Percentiles rank a stretch among this genome's conserved stretches.
These are phyloP conservation scores for Lathyrus aphaca DNA, from an alignment of 306 rosid genomes.

Conservation along the genomic window DNA sequence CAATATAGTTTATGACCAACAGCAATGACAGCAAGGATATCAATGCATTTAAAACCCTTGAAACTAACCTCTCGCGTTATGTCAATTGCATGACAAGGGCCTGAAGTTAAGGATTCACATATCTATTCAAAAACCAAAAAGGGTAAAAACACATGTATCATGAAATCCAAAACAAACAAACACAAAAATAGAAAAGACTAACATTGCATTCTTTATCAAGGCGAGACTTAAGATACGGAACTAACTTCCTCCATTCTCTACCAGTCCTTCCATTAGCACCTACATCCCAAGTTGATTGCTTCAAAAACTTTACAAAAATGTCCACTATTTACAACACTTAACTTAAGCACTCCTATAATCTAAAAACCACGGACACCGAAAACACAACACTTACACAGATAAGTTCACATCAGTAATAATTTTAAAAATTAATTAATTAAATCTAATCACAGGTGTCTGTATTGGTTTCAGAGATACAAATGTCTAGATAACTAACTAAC, in stretches of 20 bases:
- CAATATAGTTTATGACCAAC: background rate
- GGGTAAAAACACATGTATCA: background rate
- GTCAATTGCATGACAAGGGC: slow-evolving; percentile 93
- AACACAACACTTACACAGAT: no score
- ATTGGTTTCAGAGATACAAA: no score
- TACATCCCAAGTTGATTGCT: slow-evolving; percentile 43
- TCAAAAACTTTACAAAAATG: slow-evolving; percentile 30
- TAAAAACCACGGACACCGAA: no score
- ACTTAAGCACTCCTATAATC: slow-evolving; percentile 14
- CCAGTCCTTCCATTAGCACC: slow-evolving; percentile 93
- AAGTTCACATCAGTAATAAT: no score
- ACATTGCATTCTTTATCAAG: slow-evolving; percentile 77
- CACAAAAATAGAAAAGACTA: slow-evolving; percentile 20
- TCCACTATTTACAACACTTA: background rate
- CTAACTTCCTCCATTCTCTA: slow-evolving; percentile 86
- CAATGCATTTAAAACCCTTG: slow-evolving; percentile 34
- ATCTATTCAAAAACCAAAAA: slow-evolving; percentile 56
- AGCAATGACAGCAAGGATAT: background rate
- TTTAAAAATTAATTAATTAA: no score
- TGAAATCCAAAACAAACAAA: slow-evolving; percentile 21
- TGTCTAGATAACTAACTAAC: background rate
- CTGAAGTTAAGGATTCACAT: slow-evolving; percentile 83
- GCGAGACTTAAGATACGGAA: slow-evolving; percentile 84
- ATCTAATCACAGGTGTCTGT: no score
- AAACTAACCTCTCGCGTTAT: slow-evolving; percentile 85